Percentiles rank a stretch among this genome's conserved stretches.
These are phyloP conservation scores for Lecanosticta acicola DNA, from an alignment of 2,329 filamentous ascomycete genomes.

Conservation along the genomic window DNA sequence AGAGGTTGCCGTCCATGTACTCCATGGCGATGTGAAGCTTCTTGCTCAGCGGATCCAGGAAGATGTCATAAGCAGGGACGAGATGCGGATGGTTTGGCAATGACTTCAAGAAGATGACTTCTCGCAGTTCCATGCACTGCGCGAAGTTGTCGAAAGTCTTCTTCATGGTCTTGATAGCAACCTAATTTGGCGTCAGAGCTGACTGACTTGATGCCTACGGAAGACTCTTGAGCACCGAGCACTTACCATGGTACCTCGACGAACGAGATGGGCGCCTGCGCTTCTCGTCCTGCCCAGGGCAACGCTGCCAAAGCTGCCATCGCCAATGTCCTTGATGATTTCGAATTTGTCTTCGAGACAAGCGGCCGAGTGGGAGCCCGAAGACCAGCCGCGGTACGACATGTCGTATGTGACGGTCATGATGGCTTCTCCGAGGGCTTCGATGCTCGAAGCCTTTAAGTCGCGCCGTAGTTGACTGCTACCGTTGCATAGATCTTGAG, in stretches of 20 bases:
- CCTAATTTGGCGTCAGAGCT: constrained; percentile 47
- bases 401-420: constrained; percentile 69
- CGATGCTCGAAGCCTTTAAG: constrained; percentile 19
- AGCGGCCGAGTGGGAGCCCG: constrained; percentile 44
- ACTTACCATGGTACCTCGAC: constrained; percentile 82
- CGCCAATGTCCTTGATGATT: constrained; percentile 94
- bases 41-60: constrained; percentile 90
- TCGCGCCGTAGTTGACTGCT: constrained; percentile 16
- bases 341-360: constrained; percentile 91
- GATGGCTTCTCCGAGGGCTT: constrained; percentile 32
- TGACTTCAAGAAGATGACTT: constrained; percentile 92
- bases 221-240: not conserved
- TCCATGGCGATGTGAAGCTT: constrained; percentile 99
- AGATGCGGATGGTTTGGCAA: constrained; percentile 83
- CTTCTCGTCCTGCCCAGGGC: constrained; percentile 85
- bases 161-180: constrained; percentile 99
- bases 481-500: constrained; percentile 24
- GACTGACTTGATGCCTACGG: constrained; percentile 7
- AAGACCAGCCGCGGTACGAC: constrained; percentile 59
- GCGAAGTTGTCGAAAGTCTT: constrained; percentile 93
- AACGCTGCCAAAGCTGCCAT: constrained; percentile 97
- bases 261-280: constrained; percentile 80
- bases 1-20: constrained; percentile 98
- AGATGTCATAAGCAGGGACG: constrained; percentile 96
- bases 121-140: constrained; percentile 85